Percentiles rank a stretch among this genome's conserved stretches.
Conservation (phyloP, 2,329 filamentous ascomycete genomes). For the Fusarium beomiforme region DNA sequence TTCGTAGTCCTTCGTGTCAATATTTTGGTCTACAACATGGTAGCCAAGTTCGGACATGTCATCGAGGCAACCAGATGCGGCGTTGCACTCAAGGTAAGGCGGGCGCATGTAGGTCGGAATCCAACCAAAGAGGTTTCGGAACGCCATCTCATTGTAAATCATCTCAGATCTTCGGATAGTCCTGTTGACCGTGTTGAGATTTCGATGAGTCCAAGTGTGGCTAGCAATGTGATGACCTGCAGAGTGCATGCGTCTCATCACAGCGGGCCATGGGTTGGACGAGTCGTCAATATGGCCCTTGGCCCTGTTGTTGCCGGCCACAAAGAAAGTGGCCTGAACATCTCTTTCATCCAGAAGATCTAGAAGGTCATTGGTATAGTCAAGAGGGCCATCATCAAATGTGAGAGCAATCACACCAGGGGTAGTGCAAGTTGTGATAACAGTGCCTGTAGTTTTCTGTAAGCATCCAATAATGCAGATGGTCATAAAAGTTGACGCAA, state of each 20-base stretch:
- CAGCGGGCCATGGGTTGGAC: constrained; percentile 46
- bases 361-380: constrained; percentile 55
- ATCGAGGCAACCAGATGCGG: constrained; percentile 51
- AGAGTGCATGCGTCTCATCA: constrained; percentile 53
- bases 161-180: constrained; percentile 52
- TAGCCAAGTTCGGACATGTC: constrained; percentile 58
- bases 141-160: constrained; percentile 56
- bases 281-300: constrained; percentile 55
- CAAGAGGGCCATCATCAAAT: constrained; percentile 59
- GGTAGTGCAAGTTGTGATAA: constrained; percentile 49
- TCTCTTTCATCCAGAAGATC: constrained; percentile 47
- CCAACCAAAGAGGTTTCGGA: constrained; percentile 54
- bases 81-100: constrained; percentile 56
- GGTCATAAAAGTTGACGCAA: background rate
- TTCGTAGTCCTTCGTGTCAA: constrained; percentile 71
- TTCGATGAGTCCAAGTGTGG: constrained; percentile 59
- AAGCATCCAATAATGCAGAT: constrained; percentile 22
- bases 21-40: constrained; percentile 65
- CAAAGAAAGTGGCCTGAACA: constrained; percentile 54
- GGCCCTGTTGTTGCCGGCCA: constrained; percentile 54
- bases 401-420: constrained; percentile 55
- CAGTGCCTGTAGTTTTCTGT: constrained; percentile 41
- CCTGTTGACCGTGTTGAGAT: constrained; percentile 51
- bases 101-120: constrained; percentile 57
- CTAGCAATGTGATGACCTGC: constrained; percentile 59